Evolutionary conservation across 2,329 filamentous ascomycete species (phyloP), one percentile per base, ranked within the genome.

Genomic region (Zymoseptoria brevis): DNA sequence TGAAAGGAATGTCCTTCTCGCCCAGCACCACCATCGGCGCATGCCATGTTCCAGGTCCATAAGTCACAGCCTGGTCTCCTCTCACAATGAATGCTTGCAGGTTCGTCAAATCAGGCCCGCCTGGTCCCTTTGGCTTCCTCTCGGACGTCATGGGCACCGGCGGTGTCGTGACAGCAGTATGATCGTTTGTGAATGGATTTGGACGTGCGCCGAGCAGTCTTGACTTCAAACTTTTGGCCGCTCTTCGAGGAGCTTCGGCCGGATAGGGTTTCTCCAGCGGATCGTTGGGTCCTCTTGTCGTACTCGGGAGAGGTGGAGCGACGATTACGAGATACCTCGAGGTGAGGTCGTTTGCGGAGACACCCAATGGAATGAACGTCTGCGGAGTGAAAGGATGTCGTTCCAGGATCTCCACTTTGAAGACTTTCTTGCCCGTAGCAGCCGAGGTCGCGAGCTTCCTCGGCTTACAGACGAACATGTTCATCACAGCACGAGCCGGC

Each of bases 21-120:
- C 92, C 92, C 54, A 97, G 75, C 16, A 90, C 91, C 13, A 91
- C 88, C 93, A 99, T 97, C 0, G 94, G 94, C 62, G 93, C 91
- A 78, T 99, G 94, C 93, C 87, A 99, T 57, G 91, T 96, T 4
- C 90, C 94, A 1, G 89, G 86, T 1, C 83, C 90, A 73, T 97
- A 99, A 2, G 91, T 96, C 13, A 99, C 90, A 9, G 90, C 92
- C 76, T 96, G 90, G 22, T 82, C 80, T 2, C 85, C 86, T 54
- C 81, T 83, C 1, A 89, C 92, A 57, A 95, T 76, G 72, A 96
- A 99, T 0, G 91, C 93, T 65, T 80, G 81, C 48, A 96, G 68
- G 8, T 82, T 80, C 21, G 73, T 72, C 49, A 96, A 70, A 73
- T 96, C 90, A 0, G 94, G 93, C 19, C 90, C 73, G 0, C 87